Base-by-base conservation (phyloP, 1,284 basidiomycete genomes). In the Takashimella tepidaria region DNA sequence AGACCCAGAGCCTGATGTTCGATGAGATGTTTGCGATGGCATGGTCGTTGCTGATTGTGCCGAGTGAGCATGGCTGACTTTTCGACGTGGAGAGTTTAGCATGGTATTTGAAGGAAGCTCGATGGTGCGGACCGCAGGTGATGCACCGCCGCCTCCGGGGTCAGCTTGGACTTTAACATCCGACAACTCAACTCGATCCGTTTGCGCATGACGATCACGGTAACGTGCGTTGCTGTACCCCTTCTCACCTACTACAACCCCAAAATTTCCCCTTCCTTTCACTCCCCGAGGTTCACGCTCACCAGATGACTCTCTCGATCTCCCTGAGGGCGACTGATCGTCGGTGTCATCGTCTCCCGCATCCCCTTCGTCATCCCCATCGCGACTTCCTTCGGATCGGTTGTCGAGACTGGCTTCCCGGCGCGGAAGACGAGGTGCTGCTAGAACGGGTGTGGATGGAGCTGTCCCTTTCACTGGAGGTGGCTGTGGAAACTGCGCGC, bases 331-430 rank as follows among this genome's bases (percentile, higher is more conserved):
- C 47, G 41, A 44, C n/a, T 26, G 43, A 12, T 56, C 54, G 31
- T 59, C 51, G 16, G 60, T 59, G n/a, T n/a, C n/a, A 3, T 57
- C 58, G 16, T 60, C 62, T 8, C 52, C 55, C 12, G 55, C 58
- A 25, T 67, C 69, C 20, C 60, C 65, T 46, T 73, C 71, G 47
- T 68, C 68, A 31, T 69, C 69, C 2, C 66, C 71, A 46, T 70
- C 67, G 0, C 51, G 60, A 45, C 64, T 69, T 1, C 51, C 55
- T 19, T 65, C 60, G 6, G 66, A 67, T 3, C 45, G 31, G 31
- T 37, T 37, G 16, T 46, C 13, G 57, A 24, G 16, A 37, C 52
- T 11, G 47, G 19, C 19, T 26, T 47, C 52, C 4, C 55, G 37
- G 31, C 50, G n/a, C 49, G 13, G 11, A n/a, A n/a, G n/a, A n/a